Conservation (phyloP, 2,329 filamentous ascomycete species). For the Monilinia laxa region DNA sequence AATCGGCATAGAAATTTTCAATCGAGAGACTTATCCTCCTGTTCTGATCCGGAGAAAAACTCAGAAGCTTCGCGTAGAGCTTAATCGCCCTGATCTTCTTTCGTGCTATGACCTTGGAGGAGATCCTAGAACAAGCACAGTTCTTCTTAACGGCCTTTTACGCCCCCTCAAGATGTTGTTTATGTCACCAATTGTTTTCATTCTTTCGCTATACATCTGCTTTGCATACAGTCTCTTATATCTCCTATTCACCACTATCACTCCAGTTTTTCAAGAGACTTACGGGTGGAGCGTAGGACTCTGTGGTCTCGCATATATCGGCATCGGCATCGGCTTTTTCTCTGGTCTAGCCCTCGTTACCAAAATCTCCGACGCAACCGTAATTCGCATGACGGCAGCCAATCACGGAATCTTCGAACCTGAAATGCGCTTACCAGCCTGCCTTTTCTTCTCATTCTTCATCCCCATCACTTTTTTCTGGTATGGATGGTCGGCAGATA, state of each 20-base stretch:
- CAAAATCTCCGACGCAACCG: constrained; percentile 45
- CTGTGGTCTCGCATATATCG: constrained; percentile 45
- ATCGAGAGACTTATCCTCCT: constrained; percentile 48
- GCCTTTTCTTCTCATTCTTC: constrained; percentile 44
- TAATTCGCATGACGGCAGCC: constrained; percentile 46
- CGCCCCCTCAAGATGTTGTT: constrained; percentile 48
- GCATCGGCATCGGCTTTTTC: constrained; percentile 45
- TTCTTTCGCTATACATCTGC: constrained; percentile 77
- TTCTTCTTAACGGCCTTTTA: constrained; percentile 33
- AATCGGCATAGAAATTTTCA: constrained; percentile 43
- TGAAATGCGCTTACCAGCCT: constrained; percentile 46
- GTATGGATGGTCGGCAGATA: constrained; percentile 49
- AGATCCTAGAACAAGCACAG: neutral
- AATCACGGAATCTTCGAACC: constrained; percentile 42
- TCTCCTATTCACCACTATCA: constrained; percentile 52
- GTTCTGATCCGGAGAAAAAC: constrained; percentile 51
- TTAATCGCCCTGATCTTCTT: constrained; percentile 44
- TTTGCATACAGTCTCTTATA: constrained; percentile 56
- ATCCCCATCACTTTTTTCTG: constrained; percentile 50
- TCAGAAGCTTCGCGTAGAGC: constrained; percentile 43
- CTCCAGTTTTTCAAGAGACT: constrained; percentile 47
- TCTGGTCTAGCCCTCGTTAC: constrained; percentile 45
- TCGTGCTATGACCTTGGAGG: constrained; percentile 44
- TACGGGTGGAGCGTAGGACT: constrained; percentile 46
- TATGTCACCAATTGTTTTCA: constrained; percentile 41